Percentiles rank a stretch among this genome's conserved stretches.
These are phyloP conservation scores for Epichloe gansuensis DNA, from an alignment of 2,329 filamentous ascomycete species.

Conservation along the genomic window DNA sequence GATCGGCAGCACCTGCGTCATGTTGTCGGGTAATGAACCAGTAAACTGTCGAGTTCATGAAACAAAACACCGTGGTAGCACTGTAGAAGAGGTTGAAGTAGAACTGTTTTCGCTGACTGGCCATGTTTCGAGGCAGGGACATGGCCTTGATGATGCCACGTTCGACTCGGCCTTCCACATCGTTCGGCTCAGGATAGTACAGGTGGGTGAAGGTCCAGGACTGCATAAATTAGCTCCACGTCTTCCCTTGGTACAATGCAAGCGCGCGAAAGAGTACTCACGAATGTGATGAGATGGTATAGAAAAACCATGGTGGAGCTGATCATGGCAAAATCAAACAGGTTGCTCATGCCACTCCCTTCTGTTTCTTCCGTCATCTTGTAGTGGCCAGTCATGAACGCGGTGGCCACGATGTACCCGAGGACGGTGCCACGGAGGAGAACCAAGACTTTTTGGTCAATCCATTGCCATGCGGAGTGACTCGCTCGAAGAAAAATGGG, in stretches of 20 bases:
- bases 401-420: slow-evolving; percentile 30
- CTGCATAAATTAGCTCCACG: slow-evolving; percentile 15
- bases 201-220: slow-evolving; percentile 41
- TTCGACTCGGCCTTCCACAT: slow-evolving; percentile 24
- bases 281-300: slow-evolving; percentile 35
- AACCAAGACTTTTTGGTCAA: slow-evolving; percentile 34
- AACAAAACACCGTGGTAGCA: slow-evolving; percentile 30
- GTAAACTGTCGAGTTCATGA: slow-evolving; percentile 39
- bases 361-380: slow-evolving; percentile 30
- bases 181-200: slow-evolving; percentile 31
- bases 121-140: slow-evolving; percentile 32
- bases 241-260: background rate
- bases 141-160: slow-evolving; percentile 26
- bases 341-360: slow-evolving; percentile 27
- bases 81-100: slow-evolving; percentile 41
- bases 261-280: slow-evolving; percentile 16
- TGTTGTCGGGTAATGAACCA: slow-evolving; percentile 30
- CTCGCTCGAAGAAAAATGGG: slow-evolving; percentile 38
- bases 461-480: slow-evolving; percentile 37
- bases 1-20: slow-evolving; percentile 7
- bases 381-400: slow-evolving; percentile 31
- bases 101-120: slow-evolving; percentile 29
- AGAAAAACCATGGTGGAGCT: slow-evolving; percentile 29
- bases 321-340: slow-evolving; percentile 39
- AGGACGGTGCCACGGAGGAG: slow-evolving; percentile 30